Percentiles rank a stretch among this genome's conserved stretches.
These are phyloP conservation scores for Backusella tarrabulga DNA, from an alignment of 192 early-diverging fungal genomes.

Conservation along the genomic window DNA sequence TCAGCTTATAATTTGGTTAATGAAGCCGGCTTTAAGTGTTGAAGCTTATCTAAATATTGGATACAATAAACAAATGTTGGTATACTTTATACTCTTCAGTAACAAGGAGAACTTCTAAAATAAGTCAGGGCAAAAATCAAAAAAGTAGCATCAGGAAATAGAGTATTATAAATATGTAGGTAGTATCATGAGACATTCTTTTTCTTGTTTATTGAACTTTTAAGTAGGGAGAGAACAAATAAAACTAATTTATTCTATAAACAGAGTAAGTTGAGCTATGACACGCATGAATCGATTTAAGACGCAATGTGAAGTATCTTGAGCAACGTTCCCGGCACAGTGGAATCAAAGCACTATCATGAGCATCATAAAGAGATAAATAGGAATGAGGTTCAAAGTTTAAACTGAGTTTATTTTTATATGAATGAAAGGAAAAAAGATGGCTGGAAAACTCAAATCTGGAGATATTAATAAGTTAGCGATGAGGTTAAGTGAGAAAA, in stretches of 20 bases:
- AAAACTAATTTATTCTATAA: conserved; percentile 44
- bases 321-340: conserved; percentile 55
- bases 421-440: conserved; percentile 25
- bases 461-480: conserved; percentile 44
- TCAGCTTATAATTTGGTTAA: conserved; percentile 84
- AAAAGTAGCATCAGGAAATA: conserved; percentile 43
- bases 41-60: conserved; percentile 75
- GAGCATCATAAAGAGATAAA: conserved; percentile 59
- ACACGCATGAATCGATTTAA: conserved; percentile 47
- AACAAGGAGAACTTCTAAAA: conserved; percentile 94
- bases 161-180: conserved; percentile 8
- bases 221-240: conserved; percentile 21
- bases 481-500: conserved; percentile 52
- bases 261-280: conserved; percentile 49
- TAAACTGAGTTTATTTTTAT: not conserved
- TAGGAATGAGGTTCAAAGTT: not conserved
- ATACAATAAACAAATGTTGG: conserved; percentile 78
- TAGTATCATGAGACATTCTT: conserved; percentile 42
- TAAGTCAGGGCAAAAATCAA: conserved; percentile 81
- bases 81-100: conserved; percentile 80
- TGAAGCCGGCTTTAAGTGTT: conserved; percentile 84
- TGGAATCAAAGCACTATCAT: conserved; percentile 52
- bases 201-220: not conserved
- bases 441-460: conserved; percentile 47
- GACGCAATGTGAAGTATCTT: conserved; percentile 48